Evolutionary conservation across 106 monocot species (phyloP), one percentile per base, ranked within the genome.

Genomic region (Acorus calamus): DNA sequence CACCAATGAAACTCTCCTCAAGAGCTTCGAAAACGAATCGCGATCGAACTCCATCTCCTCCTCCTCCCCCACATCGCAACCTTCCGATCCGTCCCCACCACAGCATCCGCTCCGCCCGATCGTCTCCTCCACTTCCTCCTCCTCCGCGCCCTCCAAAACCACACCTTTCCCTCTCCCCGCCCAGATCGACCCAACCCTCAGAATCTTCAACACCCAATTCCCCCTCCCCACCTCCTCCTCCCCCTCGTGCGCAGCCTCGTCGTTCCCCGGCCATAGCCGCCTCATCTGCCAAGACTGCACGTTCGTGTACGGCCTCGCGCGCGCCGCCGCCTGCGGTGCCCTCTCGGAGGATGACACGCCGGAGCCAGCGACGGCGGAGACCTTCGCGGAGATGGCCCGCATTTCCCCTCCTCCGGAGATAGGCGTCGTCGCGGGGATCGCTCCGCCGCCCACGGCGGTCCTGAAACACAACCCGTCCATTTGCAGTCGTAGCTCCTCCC

Each of bases 181-280:
- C 59, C 55, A 66, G 6, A 66, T 52, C 54, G 70, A 65, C 53
- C 79, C 11, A 41, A 73, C 59, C 12, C 74, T 53, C 55, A 79
- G 68, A 8, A 79, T 79, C 60, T 70, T 79, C 74, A 70, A n/a
- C 3, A 79, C 69, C 79, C 79, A 79, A 54, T 66, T 69, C 9
- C 74, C 61, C 65, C 56, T 65, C 45, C 46, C 46, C 2, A 49
- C 44, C 45, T 42, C 50, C n/a, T n/a, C n/a, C 57, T 57, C 57
- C 12, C 11, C 4, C 43, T 28, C 52, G 44, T 7, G 4, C 7
- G 43, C 69, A 2, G 0, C 52, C 52, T 5, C 65, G 53, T 11
- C 43, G 12, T 42, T 42, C 28, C 47, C 63, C 42, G 64, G 63
- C 64, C 41, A 66, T 6, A 53, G 2, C 49, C 8, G 28, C 52